Percentiles rank a stretch among this genome's conserved stretches.
phyloP scores from a whole-genome alignment of 768 basidiomycete species.

The Coprinopsis strossmayeri region DNA sequence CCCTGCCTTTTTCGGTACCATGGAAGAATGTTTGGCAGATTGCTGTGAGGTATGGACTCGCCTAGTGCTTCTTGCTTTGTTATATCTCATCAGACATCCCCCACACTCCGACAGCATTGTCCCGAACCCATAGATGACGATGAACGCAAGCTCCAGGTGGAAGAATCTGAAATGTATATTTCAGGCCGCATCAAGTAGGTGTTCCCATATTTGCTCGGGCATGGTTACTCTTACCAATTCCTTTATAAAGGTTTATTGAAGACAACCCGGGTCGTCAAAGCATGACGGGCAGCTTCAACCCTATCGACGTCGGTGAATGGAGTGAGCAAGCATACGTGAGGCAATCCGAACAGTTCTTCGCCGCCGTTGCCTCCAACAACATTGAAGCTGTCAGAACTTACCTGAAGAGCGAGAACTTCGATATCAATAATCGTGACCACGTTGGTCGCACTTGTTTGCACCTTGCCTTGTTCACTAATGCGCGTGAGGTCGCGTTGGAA shows the following conservation, averaged over 20 bases:
- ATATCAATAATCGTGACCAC: slow-evolving; percentile 51
- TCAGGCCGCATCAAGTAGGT: slow-evolving; percentile 46
- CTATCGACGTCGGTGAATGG: slow-evolving; percentile 65
- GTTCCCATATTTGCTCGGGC: background rate
- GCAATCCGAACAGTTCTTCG: slow-evolving; percentile 46
- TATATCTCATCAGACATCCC: too few species aligned
- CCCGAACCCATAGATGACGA: slow-evolving; percentile 50
- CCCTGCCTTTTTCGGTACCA: slow-evolving; percentile 55
- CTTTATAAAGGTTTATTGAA: slow-evolving; percentile 39
- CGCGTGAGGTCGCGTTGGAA: slow-evolving; percentile 38
- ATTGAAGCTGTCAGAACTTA: slow-evolving; percentile 29
- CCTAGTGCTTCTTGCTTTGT: background rate
- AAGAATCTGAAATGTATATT: slow-evolving; percentile 49
- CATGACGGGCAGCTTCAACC: slow-evolving; percentile 58
- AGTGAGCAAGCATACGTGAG: slow-evolving; percentile 55
- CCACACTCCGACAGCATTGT: slow-evolving; percentile 32
- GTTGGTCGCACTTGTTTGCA: slow-evolving; percentile 59
- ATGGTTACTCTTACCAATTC: background rate
- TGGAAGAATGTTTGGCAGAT: slow-evolving; percentile 51
- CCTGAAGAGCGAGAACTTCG: slow-evolving; percentile 28
- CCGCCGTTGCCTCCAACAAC: slow-evolving; percentile 45
- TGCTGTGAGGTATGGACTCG: slow-evolving; percentile 45
- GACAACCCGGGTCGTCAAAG: slow-evolving; percentile 57
- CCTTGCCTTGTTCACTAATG: slow-evolving; percentile 43
- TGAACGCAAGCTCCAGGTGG: slow-evolving; percentile 42